phyloP scores from a whole-genome alignment of 2,329 filamentous ascomycete species.

The Cylindrodendrum hubeiense region DNA sequence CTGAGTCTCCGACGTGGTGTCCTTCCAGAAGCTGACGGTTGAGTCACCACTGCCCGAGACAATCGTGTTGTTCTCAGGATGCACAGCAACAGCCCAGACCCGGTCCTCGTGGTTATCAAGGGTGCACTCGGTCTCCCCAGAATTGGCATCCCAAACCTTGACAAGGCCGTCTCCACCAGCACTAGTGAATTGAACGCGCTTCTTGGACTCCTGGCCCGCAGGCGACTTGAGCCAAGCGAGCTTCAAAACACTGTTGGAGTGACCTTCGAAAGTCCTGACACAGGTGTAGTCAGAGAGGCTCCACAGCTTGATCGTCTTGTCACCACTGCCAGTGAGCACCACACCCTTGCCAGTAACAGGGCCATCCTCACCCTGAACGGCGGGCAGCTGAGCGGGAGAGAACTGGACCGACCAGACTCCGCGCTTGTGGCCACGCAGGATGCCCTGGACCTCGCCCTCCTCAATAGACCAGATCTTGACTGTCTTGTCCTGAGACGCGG shows the following conservation, averaged over 20 bases:
- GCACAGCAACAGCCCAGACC: conserved; percentile 88
- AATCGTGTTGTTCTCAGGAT: conserved; percentile 77
- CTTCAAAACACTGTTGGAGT: conserved; percentile 95
- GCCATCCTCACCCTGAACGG: conserved; percentile 78
- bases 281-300: conserved; percentile 92
- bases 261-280: conserved; percentile 93
- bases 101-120: conserved; percentile 97
- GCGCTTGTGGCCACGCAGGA: conserved; percentile 90
- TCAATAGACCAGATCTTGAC: conserved; percentile 97
- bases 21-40: conserved; percentile 94
- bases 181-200: conserved; percentile 80
- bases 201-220: conserved; percentile 63
- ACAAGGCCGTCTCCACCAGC: conserved; percentile 95
- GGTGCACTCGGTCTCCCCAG: conserved; percentile 87
- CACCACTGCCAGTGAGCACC: conserved; percentile 90
- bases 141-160: conserved; percentile 93
- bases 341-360: conserved; percentile 83
- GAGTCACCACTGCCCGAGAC: conserved; percentile 94
- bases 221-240: conserved; percentile 83
- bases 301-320: conserved; percentile 98
- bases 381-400: conserved; percentile 81
- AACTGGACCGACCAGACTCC: conserved; percentile 98
- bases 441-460: conserved; percentile 90
- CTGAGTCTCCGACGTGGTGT: conserved; percentile 86
- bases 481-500: conserved; percentile 94